phyloP scores from a whole-genome alignment of 148 eudicot genomes.

The Tetragonia tetragonoides region DNA sequence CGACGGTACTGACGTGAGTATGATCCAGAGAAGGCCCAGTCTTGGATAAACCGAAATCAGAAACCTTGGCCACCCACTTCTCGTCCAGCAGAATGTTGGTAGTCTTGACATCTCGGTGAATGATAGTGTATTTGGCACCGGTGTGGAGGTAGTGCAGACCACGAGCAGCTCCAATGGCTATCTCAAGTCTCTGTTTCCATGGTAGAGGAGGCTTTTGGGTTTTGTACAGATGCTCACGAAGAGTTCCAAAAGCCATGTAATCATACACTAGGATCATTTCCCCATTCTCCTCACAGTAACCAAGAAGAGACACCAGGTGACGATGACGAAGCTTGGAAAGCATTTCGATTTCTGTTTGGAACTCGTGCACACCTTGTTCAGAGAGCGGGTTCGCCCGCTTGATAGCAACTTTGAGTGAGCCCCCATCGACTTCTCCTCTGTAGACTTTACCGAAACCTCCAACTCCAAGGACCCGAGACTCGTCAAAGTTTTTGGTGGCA shows the following conservation, averaged over 20 bases:
- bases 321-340: conserved; percentile 96
- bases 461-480: conserved; percentile 82
- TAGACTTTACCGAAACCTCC: conserved; percentile 98
- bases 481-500: conserved; percentile 93
- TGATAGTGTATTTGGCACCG: conserved; percentile 91
- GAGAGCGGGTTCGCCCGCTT: conserved; percentile 88
- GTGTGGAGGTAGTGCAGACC: conserved; percentile 96
- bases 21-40: conserved; percentile 89
- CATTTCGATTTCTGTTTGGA: conserved; percentile 97
- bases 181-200: conserved; percentile 96
- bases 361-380: conserved; percentile 89
- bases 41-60: conserved; percentile 94
- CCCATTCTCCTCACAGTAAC: conserved; percentile 89
- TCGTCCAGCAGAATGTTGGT: conserved; percentile 90
- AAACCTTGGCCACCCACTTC: conserved; percentile 96
- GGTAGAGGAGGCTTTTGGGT: conserved; percentile 88
- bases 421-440: conserved; percentile 79
- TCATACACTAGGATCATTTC: conserved; percentile 97
- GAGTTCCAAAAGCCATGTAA: conserved; percentile 90
- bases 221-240: conserved; percentile 94
- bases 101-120: conserved; percentile 96
- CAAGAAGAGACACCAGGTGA: conserved; percentile 87
- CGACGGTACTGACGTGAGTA: conserved; percentile 94
- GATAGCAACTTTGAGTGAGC: conserved; percentile 70
- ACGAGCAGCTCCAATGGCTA: conserved; percentile 91